These are phyloP conservation scores for Pestalotiopsis sp. DNA, from an alignment of 2,329 filamentous ascomycete species.

Conservation along the genomic window DNA sequence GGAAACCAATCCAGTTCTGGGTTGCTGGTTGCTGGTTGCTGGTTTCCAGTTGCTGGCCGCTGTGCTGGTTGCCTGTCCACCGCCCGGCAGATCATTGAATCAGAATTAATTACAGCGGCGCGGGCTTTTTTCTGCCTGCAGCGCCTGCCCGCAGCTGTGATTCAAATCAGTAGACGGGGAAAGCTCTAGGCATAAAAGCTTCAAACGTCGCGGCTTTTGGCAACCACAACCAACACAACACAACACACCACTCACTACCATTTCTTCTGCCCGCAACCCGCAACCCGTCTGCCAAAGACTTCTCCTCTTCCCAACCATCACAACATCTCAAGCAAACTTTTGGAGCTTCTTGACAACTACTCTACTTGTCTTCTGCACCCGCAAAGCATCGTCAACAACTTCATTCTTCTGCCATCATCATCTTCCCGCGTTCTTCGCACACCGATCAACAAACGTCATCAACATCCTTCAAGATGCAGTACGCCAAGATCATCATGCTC, in stretches of 20 bases:
- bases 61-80: too few relatives aligned
- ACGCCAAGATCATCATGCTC: constrained; percentile 9
- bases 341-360: background rate
- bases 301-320: background rate
- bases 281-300: background rate
- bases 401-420: background rate
- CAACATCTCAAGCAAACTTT: background rate
- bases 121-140: background rate
- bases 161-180: background rate
- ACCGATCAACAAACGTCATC: constrained; percentile 1
- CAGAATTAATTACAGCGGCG: background rate
- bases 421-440: background rate
- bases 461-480: constrained; percentile 8
- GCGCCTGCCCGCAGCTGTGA: background rate
- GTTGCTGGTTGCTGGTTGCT: too few relatives aligned
- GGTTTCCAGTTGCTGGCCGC: too few relatives aligned
- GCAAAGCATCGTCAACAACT: background rate
- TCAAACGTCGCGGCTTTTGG: background rate
- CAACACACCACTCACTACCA: background rate
- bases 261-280: background rate
- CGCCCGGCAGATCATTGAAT: too few relatives aligned
- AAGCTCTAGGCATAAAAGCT: background rate
- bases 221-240: background rate
- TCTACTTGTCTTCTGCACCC: constrained; percentile 20
- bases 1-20: too few relatives aligned